A percentile compares a stretch with the other conserved stretches of the same genome.
phyloP scores from a whole-genome alignment of 2,329 filamentous ascomycete genomes.

The Spiromastix sp. region DNA sequence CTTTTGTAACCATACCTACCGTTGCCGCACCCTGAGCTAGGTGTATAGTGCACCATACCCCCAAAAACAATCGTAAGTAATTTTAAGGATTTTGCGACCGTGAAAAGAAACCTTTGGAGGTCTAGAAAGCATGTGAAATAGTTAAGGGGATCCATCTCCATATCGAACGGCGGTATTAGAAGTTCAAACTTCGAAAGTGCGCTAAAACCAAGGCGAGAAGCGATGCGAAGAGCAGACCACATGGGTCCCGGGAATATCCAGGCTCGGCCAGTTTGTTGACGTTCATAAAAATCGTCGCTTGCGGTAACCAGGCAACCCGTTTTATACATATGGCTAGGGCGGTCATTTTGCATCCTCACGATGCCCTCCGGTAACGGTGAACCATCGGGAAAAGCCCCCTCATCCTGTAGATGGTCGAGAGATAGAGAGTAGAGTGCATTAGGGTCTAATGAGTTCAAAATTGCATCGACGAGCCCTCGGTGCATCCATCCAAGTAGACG shows the following conservation, averaged over 20 bases:
- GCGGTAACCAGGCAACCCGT: not conserved
- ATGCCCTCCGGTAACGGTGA: slow-evolving; percentile 1
- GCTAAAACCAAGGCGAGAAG: slow-evolving; percentile 1
- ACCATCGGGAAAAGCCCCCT: slow-evolving; percentile 7
- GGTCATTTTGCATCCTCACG: not conserved
- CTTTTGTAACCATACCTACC: not conserved
- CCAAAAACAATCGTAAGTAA: slow-evolving; percentile 5
- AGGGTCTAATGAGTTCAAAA: slow-evolving; percentile 6
- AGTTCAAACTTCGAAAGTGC: slow-evolving; percentile 6
- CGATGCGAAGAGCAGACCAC: slow-evolving; percentile 6
- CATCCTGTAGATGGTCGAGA: slow-evolving; percentile 8
- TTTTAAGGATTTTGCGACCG: slow-evolving; percentile 2
- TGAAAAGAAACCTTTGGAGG: slow-evolving; percentile 1
- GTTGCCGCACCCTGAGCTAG: not conserved
- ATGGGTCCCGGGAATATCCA: slow-evolving; percentile 6
- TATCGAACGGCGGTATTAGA: slow-evolving; percentile 1
- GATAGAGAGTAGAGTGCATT: not conserved
- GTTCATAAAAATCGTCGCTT: slow-evolving; percentile 6
- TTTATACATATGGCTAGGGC: not conserved
- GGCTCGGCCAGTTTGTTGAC: slow-evolving; percentile 2
- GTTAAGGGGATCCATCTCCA: slow-evolving; percentile 1
- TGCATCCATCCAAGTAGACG: slow-evolving; percentile 10
- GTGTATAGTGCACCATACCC: not conserved
- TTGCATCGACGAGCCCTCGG: slow-evolving; percentile 8
- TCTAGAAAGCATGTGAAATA: slow-evolving; percentile 5